Base-by-base conservation (phyloP, 2,329 filamentous ascomycete species). In the Fragosphaeria purpurea region DNA sequence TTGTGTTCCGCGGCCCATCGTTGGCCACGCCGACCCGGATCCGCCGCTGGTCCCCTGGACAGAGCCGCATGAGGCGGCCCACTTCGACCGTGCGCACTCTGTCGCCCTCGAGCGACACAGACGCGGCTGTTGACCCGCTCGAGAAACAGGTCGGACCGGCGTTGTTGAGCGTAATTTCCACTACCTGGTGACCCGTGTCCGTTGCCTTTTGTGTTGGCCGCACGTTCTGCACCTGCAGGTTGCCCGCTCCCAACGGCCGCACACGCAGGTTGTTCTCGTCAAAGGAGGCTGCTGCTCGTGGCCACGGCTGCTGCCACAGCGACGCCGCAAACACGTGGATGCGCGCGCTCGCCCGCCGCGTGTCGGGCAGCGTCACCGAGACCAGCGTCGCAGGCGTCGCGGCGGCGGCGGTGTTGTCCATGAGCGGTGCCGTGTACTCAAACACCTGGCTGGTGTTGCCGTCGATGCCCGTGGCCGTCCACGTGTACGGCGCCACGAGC, bases 401-500 rank as follows among this genome's bases (percentile, higher is more conserved):
- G 2, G 22, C 22, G 22, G 22, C 22, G 1, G 62, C 62, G 0
- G 63, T 59, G 7, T 64, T 59, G 7, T 11, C 35, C 7, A 7
- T 4, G 35, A 75, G 50, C 3, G 65, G 53, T 0, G 64, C 66
- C 1, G 67, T 68, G 39, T 66, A 65, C 59, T 76, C 71, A 46
- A 70, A 75, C 22, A 75, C 69, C 55, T 71, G 67, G 5, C 66
- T 64, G 4, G 62, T 65, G 54, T 73, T 73, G 55, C 64, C 67
- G 56, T 72, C 69, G 4, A 65, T 67, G 31, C 64, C 63, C 41
- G 66, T 63, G 3, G 56, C 38, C 0, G 69, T 72, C 56, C 65
- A 73, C 42, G 68, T 66, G 48, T 59, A 63, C 0, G 71, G 70
- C 48, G 68, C 67, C 31, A 72, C 63, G 50, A 76, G 63, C 49